These are phyloP conservation scores for Russula abietina DNA, from an alignment of 768 basidiomycete genomes.

Conservation along the genomic window DNA sequence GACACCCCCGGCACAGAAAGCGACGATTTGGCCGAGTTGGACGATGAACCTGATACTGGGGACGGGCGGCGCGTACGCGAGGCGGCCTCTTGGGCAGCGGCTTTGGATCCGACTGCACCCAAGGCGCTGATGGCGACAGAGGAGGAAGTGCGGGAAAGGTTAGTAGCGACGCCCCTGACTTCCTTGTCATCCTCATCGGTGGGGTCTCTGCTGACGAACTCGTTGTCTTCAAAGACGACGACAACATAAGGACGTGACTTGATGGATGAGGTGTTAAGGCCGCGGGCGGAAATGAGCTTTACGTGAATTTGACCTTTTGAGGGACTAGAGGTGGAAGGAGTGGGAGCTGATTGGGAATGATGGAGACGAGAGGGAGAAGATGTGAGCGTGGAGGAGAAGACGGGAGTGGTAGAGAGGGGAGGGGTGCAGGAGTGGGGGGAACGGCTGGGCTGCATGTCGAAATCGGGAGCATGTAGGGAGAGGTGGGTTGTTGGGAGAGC, in stretches of 20 bases:
- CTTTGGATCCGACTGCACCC: constrained; percentile 52
- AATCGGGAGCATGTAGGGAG: constrained; percentile 80
- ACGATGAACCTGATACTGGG: constrained; percentile 18
- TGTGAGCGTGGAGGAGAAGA: not conserved
- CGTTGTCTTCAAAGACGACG: constrained; percentile 98
- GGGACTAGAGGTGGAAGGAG: constrained; percentile 31
- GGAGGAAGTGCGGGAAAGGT: constrained; percentile 50
- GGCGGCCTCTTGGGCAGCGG: constrained; percentile 30
- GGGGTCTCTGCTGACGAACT: constrained; percentile 90
- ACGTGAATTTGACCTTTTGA: constrained; percentile 82
- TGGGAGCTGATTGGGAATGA: constrained; percentile 30
- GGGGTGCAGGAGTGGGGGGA: constrained; percentile 24
- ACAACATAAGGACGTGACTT: constrained; percentile 84
- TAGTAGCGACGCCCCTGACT: constrained; percentile 72
- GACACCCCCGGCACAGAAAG: constrained; percentile 24
- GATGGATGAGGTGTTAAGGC: constrained; percentile 64
- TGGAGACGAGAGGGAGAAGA: constrained; percentile 33
- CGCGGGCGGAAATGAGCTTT: constrained; percentile 89
- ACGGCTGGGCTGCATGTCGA: constrained; percentile 62
- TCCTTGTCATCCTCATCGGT: constrained; percentile 82
- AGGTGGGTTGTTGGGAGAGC: constrained; percentile 53
- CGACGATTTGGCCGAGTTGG: constrained; percentile 23
- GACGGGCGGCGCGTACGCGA: constrained; percentile 18
- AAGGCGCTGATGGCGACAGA: constrained; percentile 62
- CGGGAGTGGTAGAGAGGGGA: not conserved